Conservation (phyloP, 2,329 filamentous ascomycete genomes). For the Periconia sp. region DNA sequence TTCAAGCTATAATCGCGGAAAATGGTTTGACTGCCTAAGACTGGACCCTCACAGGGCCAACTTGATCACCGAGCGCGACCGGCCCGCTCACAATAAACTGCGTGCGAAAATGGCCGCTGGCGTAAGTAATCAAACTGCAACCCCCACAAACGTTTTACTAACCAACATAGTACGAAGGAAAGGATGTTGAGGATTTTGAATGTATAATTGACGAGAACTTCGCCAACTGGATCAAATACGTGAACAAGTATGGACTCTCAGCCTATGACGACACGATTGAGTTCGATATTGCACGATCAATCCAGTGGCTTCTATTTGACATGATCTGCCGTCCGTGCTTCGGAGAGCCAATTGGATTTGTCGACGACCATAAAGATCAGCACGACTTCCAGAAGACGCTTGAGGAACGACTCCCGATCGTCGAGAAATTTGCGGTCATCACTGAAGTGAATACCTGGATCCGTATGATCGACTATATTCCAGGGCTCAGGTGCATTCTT, state of each 20-base stretch:
- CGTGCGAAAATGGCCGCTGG: slow-evolving; percentile 48
- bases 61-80: slow-evolving; percentile 51
- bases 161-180: slow-evolving; percentile 57
- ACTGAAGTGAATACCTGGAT: background rate
- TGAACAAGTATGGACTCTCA: slow-evolving; percentile 49
- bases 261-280: slow-evolving; percentile 30
- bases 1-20: slow-evolving; percentile 37
- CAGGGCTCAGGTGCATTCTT: background rate
- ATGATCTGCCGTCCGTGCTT: slow-evolving; percentile 11
- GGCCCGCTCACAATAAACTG: slow-evolving; percentile 43
- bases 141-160: no score
- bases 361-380: slow-evolving; percentile 8
- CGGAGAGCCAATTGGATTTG: slow-evolving; percentile 11
- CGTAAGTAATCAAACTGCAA: no score
- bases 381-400: slow-evolving; percentile 4
- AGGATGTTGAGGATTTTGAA: slow-evolving; percentile 56
- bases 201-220: slow-evolving; percentile 50
- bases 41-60: slow-evolving; percentile 54
- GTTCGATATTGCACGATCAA: slow-evolving; percentile 49
- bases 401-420: background rate
- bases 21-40: slow-evolving; percentile 41
- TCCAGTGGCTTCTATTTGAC: slow-evolving; percentile 48
- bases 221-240: slow-evolving; percentile 47
- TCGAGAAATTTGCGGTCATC: background rate
- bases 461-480: background rate